Conservation (phyloP, 2,329 filamentous ascomycete species). For the Thielaviopsis populi region DNA sequence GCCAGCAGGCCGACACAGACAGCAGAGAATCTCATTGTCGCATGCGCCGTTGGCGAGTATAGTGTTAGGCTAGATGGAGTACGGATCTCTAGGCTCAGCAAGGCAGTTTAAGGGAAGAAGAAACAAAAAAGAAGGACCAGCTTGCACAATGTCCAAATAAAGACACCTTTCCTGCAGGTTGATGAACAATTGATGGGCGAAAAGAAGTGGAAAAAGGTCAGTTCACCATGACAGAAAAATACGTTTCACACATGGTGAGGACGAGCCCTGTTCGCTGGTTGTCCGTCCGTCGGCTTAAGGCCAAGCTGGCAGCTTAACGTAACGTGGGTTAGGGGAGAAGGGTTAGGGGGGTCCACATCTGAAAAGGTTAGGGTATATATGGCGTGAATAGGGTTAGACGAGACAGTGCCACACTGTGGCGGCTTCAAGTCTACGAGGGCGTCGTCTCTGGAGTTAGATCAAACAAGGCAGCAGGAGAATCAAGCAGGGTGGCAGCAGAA, state of each 20-base stretch:
- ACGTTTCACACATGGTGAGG: neutral
- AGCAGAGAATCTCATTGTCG: constrained; percentile 55
- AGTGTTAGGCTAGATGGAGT: neutral
- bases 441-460: neutral
- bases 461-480: no score
- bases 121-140: neutral
- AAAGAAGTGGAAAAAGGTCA: neutral
- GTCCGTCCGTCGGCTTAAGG: neutral
- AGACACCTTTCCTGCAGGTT: constrained; percentile 27
- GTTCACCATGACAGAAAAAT: neutral
- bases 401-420: no score
- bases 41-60: neutral
- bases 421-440: no score
- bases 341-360: neutral
- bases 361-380: no score
- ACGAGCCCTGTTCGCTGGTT: no score
- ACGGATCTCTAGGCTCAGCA: constrained; percentile 21
- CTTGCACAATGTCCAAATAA: constrained; percentile 15
- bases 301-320: constrained; percentile 9
- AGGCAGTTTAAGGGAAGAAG: neutral
- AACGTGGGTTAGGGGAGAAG: neutral
- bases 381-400: no score
- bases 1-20: constrained; percentile 55
- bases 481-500: no score
- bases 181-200: neutral